Base-by-base conservation (phyloP, 805 yeast species). In the Yarrowia osloensis region DNA sequence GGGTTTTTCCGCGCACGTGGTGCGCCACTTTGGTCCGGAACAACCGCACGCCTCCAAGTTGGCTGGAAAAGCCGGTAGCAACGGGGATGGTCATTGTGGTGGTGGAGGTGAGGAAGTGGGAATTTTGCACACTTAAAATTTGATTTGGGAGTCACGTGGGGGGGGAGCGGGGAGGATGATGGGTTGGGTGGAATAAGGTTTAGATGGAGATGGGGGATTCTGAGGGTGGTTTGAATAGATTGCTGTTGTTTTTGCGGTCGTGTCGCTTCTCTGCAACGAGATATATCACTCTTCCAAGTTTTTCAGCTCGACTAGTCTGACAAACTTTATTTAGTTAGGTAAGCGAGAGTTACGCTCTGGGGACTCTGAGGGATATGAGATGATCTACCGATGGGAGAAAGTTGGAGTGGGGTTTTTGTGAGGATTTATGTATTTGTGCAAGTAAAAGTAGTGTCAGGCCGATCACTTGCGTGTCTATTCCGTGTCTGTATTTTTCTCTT, bases 11-110 rank as follows among this genome's bases (percentile, higher is more conserved):
- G 6, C 28, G 37, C 3, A 15, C 9, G 37, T 57, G 49, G 49
- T 57, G 63, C 35, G 63, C 63, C 37, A 57, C 63, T 15, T 37
- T 37, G 17, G 49, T 9, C 28, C 63, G 49, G 63, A 19, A 57
- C 5, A 26, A 26, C 19, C 63, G 63, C 49, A 57, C 63, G 26
- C 49, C 47, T 12, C 63, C 63, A 6, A 57, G 24, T 6, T n/a
- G 33, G 49, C 63, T 57, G 19, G 63, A 6, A 40, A 57, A 57
- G 47, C 63, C 63, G 11, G 49, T 57, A 19, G 37, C 37, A 29
- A 49, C 12, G 33, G 52, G 33, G n/a, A n/a, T 49, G 26, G 39
- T 29, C 37, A 49, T 49, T 21, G 33, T 50, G 26, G 40, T 21
- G 40, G 57, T 50, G 40, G 29, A 21, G 39, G n/a, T 8, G 55